Evolutionary conservation across 495 filamentous ascomycete species (phyloP).

Genomic region (Xylaria bambusicola): DNA sequence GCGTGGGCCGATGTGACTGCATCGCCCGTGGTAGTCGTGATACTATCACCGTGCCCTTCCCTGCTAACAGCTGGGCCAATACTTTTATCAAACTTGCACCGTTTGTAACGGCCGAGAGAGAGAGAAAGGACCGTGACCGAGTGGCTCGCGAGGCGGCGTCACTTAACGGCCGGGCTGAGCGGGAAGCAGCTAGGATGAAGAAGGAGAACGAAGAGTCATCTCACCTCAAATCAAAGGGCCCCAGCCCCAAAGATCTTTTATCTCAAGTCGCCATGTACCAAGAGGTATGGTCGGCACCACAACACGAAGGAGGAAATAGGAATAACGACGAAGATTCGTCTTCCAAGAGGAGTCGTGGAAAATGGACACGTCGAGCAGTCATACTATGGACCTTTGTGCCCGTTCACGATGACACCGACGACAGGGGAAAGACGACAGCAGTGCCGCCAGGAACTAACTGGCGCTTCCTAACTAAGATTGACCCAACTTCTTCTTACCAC

Average conservation of each 20-base stretch:
- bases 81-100: slow-evolving; percentile 49
- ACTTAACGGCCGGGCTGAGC: slow-evolving; percentile 28
- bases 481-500: slow-evolving; percentile 48
- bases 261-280: slow-evolving; percentile 53
- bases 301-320: slow-evolving; percentile 23
- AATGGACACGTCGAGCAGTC: slow-evolving; percentile 46
- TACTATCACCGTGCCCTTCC: slow-evolving; percentile 49
- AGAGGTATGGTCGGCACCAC: slow-evolving; percentile 49
- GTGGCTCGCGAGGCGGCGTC: slow-evolving; percentile 24
- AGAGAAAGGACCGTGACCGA: slow-evolving; percentile 26
- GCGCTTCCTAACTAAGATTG: slow-evolving; percentile 50
- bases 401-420: slow-evolving; percentile 40
- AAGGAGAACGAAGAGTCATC: slow-evolving; percentile 30
- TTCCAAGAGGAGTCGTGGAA: slow-evolving; percentile 23
- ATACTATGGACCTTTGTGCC: slow-evolving; percentile 53
- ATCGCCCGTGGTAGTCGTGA: slow-evolving; percentile 34
- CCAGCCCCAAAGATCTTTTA: slow-evolving; percentile 48
- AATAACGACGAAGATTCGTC: slow-evolving; percentile 12
- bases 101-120: slow-evolving; percentile 41
- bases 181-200: slow-evolving; percentile 29
- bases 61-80: slow-evolving; percentile 50
- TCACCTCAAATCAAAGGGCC: slow-evolving; percentile 25
- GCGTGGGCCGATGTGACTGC: slow-evolving; percentile 34
- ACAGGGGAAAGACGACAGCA: slow-evolving; percentile 32
- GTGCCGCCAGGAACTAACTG: slow-evolving; percentile 41